Evolutionary conservation across 2,329 filamentous ascomycete genomes (phyloP), one percentile per base, ranked within the genome.

Genomic region (Aureobasidium sp.): DNA sequence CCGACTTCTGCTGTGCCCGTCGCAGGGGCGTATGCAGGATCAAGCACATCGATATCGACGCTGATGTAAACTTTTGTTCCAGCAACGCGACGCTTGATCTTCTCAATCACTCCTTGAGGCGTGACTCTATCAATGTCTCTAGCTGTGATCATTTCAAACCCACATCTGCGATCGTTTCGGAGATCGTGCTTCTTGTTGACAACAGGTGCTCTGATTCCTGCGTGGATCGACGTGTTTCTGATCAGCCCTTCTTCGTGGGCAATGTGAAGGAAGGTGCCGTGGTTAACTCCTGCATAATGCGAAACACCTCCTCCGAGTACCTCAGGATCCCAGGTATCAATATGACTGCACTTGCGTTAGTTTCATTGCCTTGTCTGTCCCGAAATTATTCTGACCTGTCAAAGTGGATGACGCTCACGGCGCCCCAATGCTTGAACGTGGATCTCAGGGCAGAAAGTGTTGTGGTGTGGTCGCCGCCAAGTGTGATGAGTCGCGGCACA

Each of bases 1-100:
- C 84, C 84, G 1, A 82, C 81, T 68, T 86, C 84, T 10, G 83
- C 78, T 1, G 84, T 86, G 2, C 84, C 84, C 0, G 84, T 86
- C 9, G 77, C 81, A n/a, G 75, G 80, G 62, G 80, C 80, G 71
- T 76, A 83, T 1, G 81, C 80, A 4, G 81, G 81, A 69, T 83
- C 82, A 17, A 84, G 69, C 1, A 83, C 81, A 68, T 84, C 82
- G 62, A 84, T 84, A 66, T 84, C 81, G 3, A 84, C 80, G 17
- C 75, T 79, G 51, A 84, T 80, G 65, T 84, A 84, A 13, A 86
- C 83, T 48, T 77, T 80, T 0, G 78, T 78, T 15, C 77, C 76
- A 1, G 74, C 74, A 0, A 85, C 80, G 9, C 83, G 76, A 2
- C 79, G 70, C 66, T 79, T 82, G 47, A 84, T 67, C 63, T 69